phyloP scores from a whole-genome alignment of 139 green algal genomes.

The Coelastrella sp. region DNA sequence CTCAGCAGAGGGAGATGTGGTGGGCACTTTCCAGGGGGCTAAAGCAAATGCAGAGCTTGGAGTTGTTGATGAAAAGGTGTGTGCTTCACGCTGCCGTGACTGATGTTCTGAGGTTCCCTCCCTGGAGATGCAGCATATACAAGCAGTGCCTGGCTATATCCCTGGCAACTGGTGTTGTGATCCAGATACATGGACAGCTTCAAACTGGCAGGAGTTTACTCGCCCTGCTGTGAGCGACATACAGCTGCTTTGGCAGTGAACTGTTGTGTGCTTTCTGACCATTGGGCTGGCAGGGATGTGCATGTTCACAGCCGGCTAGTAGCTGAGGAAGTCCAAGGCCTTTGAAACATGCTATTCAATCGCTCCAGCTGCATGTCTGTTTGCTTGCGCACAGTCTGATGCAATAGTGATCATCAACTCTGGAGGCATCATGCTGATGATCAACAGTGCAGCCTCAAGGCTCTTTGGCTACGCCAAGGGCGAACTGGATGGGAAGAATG shows the following conservation, averaged over 20 bases:
- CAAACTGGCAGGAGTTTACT: too few relatives aligned
- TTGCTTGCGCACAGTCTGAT: conserved; percentile 4
- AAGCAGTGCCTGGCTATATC: too few relatives aligned
- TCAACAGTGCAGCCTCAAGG: background rate
- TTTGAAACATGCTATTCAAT: background rate
- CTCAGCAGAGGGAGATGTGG: background rate
- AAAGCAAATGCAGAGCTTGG: background rate
- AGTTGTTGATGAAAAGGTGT: conserved; percentile 25
- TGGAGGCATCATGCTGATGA: conserved; percentile 22
- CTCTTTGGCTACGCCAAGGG: conserved; percentile 43
- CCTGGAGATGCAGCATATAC: too few relatives aligned
- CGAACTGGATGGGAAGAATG: conserved; percentile 72
- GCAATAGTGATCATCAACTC: conserved; percentile 59
- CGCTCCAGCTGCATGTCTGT: background rate
- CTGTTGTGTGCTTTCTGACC: too few relatives aligned
- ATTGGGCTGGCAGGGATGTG: too few relatives aligned
- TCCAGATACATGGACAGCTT: too few relatives aligned
- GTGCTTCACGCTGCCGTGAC: background rate
- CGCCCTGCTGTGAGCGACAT: too few relatives aligned
- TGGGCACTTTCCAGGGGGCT: background rate
- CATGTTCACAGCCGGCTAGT: too few relatives aligned
- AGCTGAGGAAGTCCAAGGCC: background rate
- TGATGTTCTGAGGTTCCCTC: too few relatives aligned
- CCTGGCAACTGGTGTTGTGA: too few relatives aligned
- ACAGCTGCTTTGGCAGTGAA: too few relatives aligned